Conservation (phyloP, 257 asterid genomes). For the Galeopsis tetrahit region DNA sequence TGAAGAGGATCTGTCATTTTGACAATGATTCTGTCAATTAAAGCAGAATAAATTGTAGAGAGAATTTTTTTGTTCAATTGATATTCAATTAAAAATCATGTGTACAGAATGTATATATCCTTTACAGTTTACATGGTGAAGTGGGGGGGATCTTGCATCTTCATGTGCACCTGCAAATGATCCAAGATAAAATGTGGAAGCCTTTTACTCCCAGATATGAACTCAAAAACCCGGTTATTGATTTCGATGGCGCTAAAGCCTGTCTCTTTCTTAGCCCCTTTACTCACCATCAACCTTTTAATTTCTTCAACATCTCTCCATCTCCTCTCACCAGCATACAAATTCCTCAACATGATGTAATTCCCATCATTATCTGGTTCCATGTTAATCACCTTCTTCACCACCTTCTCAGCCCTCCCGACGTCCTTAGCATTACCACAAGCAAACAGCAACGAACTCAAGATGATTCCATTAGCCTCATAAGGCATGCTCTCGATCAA, state of each 20-base stretch:
- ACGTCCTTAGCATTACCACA: slow-evolving; percentile 83
- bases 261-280: slow-evolving; percentile 83
- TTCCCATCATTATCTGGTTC: slow-evolving; percentile 86
- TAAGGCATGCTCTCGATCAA: slow-evolving; percentile 80
- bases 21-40: no score
- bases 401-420: slow-evolving; percentile 73
- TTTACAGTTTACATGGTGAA: background rate
- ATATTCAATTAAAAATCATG: no score
- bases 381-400: slow-evolving; percentile 61
- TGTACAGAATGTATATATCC: background rate
- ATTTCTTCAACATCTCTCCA: slow-evolving; percentile 83
- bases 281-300: slow-evolving; percentile 62
- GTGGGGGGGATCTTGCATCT: slow-evolving; percentile 24
- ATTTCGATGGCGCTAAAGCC: slow-evolving; percentile 83
- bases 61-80: no score
- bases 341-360: slow-evolving; percentile 78
- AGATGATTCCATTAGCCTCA: slow-evolving; percentile 84
- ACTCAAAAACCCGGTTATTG: slow-evolving; percentile 61
- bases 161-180: slow-evolving; percentile 67
- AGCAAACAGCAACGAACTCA: slow-evolving; percentile 83
- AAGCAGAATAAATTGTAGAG: no score
- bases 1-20: no score
- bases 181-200: slow-evolving; percentile 53
- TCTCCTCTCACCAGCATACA: slow-evolving; percentile 88
- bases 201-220: slow-evolving; percentile 65